A percentile compares a stretch with the other conserved stretches of the same genome.
phyloP scores from a whole-genome alignment of 2,329 filamentous ascomycete species.

The Zopfia rhizophila region DNA sequence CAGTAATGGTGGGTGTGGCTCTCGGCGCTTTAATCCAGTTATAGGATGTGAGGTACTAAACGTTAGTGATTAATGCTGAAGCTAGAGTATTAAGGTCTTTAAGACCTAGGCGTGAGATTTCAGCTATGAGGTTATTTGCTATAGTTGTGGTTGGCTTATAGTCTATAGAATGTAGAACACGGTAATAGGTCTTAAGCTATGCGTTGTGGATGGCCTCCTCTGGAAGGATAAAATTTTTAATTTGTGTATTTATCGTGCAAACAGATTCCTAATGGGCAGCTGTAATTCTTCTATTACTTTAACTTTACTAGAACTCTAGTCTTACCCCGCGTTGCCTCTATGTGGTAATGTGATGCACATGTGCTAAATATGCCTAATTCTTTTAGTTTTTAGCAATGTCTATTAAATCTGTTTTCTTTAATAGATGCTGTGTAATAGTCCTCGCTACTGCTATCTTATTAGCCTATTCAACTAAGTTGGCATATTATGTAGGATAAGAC shows the following conservation, averaged over 20 bases:
- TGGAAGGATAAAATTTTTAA: constrained; percentile 11
- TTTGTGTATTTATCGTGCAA: constrained; percentile 11
- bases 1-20: constrained; percentile 54
- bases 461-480: constrained; percentile 9
- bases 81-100: constrained; percentile 20
- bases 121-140: constrained; percentile 13
- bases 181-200: constrained; percentile 9
- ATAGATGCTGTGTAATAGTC: constrained; percentile 13
- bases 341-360: constrained; percentile 12
- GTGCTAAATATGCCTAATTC: too few relatives aligned
- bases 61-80: constrained; percentile 46
- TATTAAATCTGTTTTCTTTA: constrained; percentile 13
- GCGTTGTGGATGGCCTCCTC: constrained; percentile 8
- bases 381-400: constrained; percentile 10
- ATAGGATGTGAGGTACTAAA: constrained; percentile 59
- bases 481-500: constrained; percentile 14
- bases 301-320: constrained; percentile 13
- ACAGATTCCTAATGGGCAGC: constrained; percentile 10
- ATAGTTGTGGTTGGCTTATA: constrained; percentile 20
- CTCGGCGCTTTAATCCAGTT: constrained; percentile 58
- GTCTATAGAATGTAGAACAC: constrained; percentile 12
- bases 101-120: constrained; percentile 24
- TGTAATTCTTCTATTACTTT: constrained; percentile 10
- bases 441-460: too few relatives aligned
- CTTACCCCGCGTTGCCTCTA: constrained; percentile 13